Percentiles rank a stretch among this genome's conserved stretches.
Conservation (phyloP, 2,329 filamentous ascomycete species). For the Sarocladiaceae sp. region DNA sequence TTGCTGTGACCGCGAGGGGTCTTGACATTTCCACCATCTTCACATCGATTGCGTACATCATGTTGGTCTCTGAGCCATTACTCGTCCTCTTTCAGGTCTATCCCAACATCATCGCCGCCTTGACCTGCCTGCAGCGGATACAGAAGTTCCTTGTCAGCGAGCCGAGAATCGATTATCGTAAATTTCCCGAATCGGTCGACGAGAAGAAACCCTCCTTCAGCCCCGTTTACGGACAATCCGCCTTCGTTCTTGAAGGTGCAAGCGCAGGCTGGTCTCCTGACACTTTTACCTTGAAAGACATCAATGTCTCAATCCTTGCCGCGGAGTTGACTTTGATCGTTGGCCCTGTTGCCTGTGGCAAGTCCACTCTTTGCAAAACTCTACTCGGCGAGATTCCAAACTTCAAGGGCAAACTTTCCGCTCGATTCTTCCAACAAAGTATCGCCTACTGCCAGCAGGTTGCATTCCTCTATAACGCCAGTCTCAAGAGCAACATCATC, state of each 20-base stretch:
- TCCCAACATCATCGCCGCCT: slow-evolving; percentile 24
- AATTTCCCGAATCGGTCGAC: not conserved
- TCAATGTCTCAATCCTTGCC: slow-evolving; percentile 16
- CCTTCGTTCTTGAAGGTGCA: slow-evolving; percentile 10
- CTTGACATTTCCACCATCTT: slow-evolving; percentile 26
- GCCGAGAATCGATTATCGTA: slow-evolving; percentile 19
- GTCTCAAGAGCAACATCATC: slow-evolving; percentile 33
- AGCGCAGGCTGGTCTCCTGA: slow-evolving; percentile 21
- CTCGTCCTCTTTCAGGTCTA: slow-evolving; percentile 26
- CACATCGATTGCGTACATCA: slow-evolving; percentile 28
- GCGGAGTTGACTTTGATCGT: slow-evolving; percentile 27
- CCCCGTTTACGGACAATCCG: not conserved
- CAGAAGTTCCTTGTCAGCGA: slow-evolving; percentile 31
- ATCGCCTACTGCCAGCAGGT: slow-evolving; percentile 29
- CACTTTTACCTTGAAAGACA: slow-evolving; percentile 14
- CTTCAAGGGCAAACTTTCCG: not conserved
- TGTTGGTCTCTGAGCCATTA: slow-evolving; percentile 29
- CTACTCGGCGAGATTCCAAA: slow-evolving; percentile 25
- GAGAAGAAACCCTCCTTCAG: not conserved
- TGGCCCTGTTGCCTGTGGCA: slow-evolving; percentile 32
- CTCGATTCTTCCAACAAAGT: slow-evolving; percentile 9
- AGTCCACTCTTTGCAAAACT: slow-evolving; percentile 27
- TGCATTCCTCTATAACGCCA: slow-evolving; percentile 28
- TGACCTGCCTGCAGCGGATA: slow-evolving; percentile 30
- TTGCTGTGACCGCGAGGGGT: slow-evolving; percentile 21